phyloP scores from a whole-genome alignment of 2,329 filamentous ascomycete genomes.

The Fusarium sp. region DNA sequence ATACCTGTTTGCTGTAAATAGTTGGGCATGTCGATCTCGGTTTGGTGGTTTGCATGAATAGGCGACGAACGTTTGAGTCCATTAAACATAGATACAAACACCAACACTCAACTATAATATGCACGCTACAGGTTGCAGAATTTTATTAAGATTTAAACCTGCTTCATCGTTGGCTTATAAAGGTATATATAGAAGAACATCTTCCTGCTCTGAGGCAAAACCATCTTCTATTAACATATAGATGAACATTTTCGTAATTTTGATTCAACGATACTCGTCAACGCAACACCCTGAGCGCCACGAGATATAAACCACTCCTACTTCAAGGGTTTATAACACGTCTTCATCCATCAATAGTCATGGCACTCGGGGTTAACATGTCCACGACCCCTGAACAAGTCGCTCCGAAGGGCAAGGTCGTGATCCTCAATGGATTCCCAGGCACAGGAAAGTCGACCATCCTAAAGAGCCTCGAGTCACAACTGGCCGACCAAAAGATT shows the following conservation, averaged over 20 bases:
- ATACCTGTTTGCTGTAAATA: not conserved
- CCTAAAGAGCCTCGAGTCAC: slow-evolving; percentile 1
- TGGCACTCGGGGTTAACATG: not conserved
- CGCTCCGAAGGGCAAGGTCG: slow-evolving; percentile 9
- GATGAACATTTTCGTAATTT: not conserved
- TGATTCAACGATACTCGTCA: not conserved
- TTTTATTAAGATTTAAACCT: not conserved
- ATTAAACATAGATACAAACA: not conserved
- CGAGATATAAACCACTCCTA: not conserved
- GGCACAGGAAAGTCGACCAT: slow-evolving; percentile 11
- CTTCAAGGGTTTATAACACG: not conserved
- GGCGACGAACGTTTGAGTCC: not conserved
- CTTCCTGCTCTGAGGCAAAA: not conserved
- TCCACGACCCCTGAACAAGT: not conserved
- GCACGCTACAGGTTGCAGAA: not conserved
- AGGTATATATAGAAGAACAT: not conserved
- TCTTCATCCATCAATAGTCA: not conserved
- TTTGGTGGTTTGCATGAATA: not conserved
- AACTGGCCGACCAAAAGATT: not conserved
- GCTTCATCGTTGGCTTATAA: not conserved
- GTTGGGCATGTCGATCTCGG: not conserved
- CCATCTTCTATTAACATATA: not conserved
- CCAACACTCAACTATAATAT: not conserved
- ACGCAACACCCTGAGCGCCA: not conserved
- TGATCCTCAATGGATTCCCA: slow-evolving; percentile 24